phyloP scores from a whole-genome alignment of 2,329 filamentous ascomycete genomes.

The Pseudodiploospora longispora region DNA sequence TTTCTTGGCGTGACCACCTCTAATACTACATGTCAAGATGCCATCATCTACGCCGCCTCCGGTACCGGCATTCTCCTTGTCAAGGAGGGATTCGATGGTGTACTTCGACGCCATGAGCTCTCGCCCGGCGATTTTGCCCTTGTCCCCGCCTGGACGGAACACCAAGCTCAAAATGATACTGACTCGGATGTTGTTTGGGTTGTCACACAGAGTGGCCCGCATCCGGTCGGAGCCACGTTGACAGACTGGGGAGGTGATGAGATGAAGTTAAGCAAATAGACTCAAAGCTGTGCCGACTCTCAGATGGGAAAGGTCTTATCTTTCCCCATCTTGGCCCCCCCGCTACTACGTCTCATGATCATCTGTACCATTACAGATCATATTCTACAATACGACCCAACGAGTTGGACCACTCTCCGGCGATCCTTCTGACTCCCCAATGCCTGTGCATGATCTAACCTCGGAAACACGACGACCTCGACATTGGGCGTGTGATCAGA shows the following conservation, averaged over 20 bases:
- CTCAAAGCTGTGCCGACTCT: too few species aligned
- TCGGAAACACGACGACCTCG: conserved; percentile 52
- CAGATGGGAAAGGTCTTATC: too few species aligned
- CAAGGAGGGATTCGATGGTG: conserved; percentile 42
- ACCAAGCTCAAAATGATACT: conserved; percentile 60
- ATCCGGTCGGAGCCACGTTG: conserved; percentile 54
- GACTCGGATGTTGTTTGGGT: conserved; percentile 56
- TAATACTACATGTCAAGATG: conserved; percentile 37
- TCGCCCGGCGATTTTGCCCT: conserved; percentile 60
- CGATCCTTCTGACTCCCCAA: conserved; percentile 35
- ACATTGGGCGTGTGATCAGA: conserved; percentile 23
- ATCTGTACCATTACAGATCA: neutral
- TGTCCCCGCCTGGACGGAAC: conserved; percentile 61
- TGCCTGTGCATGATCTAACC: conserved; percentile 56
- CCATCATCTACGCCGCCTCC: conserved; percentile 57
- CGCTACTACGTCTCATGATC: too few species aligned
- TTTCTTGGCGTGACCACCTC: conserved; percentile 3
- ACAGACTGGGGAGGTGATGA: conserved; percentile 52
- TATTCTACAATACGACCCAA: conserved; percentile 18
- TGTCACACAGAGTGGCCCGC: conserved; percentile 52
- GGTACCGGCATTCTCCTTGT: conserved; percentile 55
- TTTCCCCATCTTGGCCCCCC: neutral
- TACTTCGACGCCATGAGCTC: conserved; percentile 47
- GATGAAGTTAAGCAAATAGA: conserved; percentile 12
- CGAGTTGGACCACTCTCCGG: conserved; percentile 20